Percentiles rank a stretch among this genome's conserved stretches.
These are phyloP conservation scores for Rhipidocladum racemiflorum DNA, from an alignment of 176 grass and related monocot species.

Conservation along the genomic window DNA sequence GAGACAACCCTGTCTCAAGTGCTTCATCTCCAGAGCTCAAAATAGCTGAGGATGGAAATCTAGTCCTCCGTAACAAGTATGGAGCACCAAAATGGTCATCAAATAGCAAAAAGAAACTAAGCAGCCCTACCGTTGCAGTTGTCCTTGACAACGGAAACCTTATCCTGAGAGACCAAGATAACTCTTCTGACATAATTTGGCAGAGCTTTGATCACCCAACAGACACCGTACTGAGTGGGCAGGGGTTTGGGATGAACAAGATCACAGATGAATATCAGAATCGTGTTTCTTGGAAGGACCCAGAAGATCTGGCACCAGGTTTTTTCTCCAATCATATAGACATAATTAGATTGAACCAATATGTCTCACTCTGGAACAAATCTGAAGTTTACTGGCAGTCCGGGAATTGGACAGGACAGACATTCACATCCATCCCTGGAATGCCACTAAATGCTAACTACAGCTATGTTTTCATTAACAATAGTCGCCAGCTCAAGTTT, in stretches of 20 bases:
- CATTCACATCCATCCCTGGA: slow-evolving; percentile 30
- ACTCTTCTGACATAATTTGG: slow-evolving; percentile 28
- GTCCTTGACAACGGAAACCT: slow-evolving; percentile 37
- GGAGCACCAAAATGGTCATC: slow-evolving; percentile 26
- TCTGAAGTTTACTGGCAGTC: slow-evolving; percentile 35
- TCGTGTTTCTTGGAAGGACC: slow-evolving; percentile 26
- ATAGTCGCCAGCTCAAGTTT: slow-evolving; percentile 1
- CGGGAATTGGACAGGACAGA: slow-evolving; percentile 34
- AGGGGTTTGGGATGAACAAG: slow-evolving; percentile 33
- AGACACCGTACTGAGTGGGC: slow-evolving; percentile 24
- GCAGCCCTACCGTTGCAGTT: background rate
- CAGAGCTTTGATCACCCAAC: slow-evolving; percentile 45
- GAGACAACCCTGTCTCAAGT: slow-evolving; percentile 20
- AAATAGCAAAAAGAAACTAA: background rate
- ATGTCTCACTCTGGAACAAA: slow-evolving; percentile 23
- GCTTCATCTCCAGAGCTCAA: slow-evolving; percentile 17
- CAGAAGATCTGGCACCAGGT: slow-evolving; percentile 24
- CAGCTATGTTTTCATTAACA: slow-evolving; percentile 25
- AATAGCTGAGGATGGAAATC: slow-evolving; percentile 27
- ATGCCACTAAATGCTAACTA: slow-evolving; percentile 14
- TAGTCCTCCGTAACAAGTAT: slow-evolving; percentile 21
- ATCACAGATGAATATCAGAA: slow-evolving; percentile 30
- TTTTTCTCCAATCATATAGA: slow-evolving; percentile 27
- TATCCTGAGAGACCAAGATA: slow-evolving; percentile 13
- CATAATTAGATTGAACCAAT: slow-evolving; percentile 20